Conservation (phyloP, 306 rosid genomes). For the Phaseolus lunatus region DNA sequence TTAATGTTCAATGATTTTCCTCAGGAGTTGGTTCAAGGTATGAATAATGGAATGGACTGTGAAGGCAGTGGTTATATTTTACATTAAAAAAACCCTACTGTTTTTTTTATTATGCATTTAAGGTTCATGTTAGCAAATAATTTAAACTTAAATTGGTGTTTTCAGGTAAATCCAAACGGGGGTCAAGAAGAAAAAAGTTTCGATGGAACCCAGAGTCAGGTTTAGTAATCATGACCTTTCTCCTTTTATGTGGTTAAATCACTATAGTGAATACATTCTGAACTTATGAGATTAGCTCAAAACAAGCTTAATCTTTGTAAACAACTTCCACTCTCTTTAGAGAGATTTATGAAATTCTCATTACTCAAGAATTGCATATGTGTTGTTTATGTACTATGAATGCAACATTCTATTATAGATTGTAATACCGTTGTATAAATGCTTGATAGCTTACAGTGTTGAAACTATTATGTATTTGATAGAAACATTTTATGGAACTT, state of each 20-base stretch:
- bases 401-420: conserved; percentile 19
- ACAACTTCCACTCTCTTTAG: neutral
- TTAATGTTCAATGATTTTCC: conserved; percentile 56
- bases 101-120: conserved; percentile 34
- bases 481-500: conserved; percentile 31
- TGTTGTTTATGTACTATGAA: neutral
- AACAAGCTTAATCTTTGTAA: conserved; percentile 21
- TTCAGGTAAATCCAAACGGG: conserved; percentile 55
- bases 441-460: conserved; percentile 13
- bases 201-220: conserved; percentile 79
- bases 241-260: conserved; percentile 5
- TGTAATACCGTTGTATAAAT: conserved; percentile 14
- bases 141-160: conserved; percentile 37
- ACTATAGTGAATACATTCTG: neutral
- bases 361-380: conserved; percentile 4
- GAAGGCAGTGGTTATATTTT: conserved; percentile 31
- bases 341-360: conserved; percentile 25
- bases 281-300: neutral
- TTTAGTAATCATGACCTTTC: conserved; percentile 41
- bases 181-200: conserved; percentile 50
- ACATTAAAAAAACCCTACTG: conserved; percentile 16
- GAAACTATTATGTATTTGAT: conserved; percentile 25
- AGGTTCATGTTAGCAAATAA: conserved; percentile 21
- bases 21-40: conserved; percentile 67
- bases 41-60: conserved; percentile 35